These are phyloP conservation scores for Cryptosporidium parvum DNA, from an alignment of 169 alveolate species.

Conservation along the genomic window DNA sequence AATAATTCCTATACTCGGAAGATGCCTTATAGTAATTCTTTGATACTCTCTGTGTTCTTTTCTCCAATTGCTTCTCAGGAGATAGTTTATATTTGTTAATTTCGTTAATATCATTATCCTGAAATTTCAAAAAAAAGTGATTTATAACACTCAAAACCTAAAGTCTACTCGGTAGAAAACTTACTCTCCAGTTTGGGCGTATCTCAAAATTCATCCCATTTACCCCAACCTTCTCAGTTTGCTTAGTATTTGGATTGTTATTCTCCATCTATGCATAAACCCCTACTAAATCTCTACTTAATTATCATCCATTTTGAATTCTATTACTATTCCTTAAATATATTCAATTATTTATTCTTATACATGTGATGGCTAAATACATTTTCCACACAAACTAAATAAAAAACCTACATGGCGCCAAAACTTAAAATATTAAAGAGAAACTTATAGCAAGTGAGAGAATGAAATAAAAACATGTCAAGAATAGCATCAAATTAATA, in stretches of 20 bases:
- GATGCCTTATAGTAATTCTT: constrained; percentile 48
- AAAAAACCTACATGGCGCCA: neutral
- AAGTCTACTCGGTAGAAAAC: constrained; percentile 2
- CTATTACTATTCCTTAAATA: neutral
- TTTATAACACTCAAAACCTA: neutral
- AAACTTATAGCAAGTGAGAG: neutral
- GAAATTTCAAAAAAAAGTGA: neutral
- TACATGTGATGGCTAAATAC: neutral
- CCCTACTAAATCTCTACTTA: no score
- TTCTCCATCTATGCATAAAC: neutral
- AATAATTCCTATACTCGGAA: constrained; percentile 46
- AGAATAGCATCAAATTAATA: neutral
- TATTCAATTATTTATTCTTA: neutral
- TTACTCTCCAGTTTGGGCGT: constrained; percentile 69
- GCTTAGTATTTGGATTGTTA: neutral
- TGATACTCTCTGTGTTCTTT: constrained; percentile 40
- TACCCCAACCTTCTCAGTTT: neutral
- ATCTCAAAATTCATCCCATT: constrained; percentile 63
- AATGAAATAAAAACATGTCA: neutral
- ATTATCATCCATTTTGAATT: neutral
- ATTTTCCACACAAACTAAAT: constrained; percentile 3
- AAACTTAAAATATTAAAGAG: neutral
- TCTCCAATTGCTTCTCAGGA: constrained; percentile 58
- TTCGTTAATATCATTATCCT: constrained; percentile 9
- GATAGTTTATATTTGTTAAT: constrained; percentile 38